Conservation (phyloP, 805 yeast species). For the Hanseniaspora thailandica region DNA sequence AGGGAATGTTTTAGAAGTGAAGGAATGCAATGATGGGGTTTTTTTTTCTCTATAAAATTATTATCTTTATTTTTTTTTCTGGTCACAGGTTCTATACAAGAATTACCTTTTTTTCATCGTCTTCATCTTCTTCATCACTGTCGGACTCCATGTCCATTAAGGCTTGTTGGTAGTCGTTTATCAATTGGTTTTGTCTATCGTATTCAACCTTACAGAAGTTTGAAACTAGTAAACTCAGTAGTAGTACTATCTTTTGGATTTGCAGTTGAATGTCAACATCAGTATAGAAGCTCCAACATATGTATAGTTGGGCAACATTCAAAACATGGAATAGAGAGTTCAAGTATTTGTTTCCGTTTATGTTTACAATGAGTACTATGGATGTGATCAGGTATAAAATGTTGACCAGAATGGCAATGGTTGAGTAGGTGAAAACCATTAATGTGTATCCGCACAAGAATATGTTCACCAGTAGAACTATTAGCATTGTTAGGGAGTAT, state of each 20-base stretch:
- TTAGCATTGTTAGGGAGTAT: background rate
- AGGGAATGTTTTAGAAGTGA: no score
- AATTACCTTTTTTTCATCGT: background rate
- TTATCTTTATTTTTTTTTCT: background rate
- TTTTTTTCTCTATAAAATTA: no score
- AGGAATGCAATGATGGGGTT: no score
- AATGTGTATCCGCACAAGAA: background rate
- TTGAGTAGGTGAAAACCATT: background rate
- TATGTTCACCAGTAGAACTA: background rate
- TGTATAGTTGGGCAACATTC: background rate
- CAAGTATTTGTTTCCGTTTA: background rate
- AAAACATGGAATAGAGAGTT: background rate
- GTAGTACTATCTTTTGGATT: background rate
- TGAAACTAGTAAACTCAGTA: background rate
- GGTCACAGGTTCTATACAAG: background rate
- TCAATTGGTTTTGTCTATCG: background rate
- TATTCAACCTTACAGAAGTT: background rate
- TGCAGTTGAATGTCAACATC: background rate
- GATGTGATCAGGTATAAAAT: background rate
- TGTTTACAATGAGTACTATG: background rate
- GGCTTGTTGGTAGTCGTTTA: constrained; percentile 12
- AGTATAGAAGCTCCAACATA: background rate
- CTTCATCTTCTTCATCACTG: background rate
- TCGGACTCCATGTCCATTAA: background rate
- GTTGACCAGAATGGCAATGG: background rate